Evolutionary conservation across 1,284 basidiomycete genomes (phyloP).

Genomic region (Rugosomyces carneus): DNA sequence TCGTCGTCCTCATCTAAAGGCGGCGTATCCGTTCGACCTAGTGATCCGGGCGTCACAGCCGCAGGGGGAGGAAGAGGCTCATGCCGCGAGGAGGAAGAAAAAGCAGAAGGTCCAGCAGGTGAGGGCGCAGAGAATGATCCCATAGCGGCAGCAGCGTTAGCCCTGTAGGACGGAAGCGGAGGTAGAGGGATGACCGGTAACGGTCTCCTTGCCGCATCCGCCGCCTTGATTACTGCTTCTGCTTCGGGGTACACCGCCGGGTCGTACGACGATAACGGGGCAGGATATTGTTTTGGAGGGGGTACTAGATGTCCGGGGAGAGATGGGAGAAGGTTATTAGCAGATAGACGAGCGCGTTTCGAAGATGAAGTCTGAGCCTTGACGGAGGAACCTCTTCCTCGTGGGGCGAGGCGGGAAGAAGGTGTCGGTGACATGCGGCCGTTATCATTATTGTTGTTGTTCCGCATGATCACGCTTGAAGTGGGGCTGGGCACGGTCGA

Average conservation of each 20-base stretch:
- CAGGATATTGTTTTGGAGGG: conserved; percentile 28
- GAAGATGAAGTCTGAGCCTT: background rate
- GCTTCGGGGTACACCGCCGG: conserved; percentile 31
- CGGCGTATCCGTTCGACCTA: background rate
- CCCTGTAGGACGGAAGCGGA: too few species aligned
- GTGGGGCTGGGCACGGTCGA: background rate
- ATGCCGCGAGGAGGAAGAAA: background rate
- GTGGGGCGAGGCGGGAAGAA: too few species aligned
- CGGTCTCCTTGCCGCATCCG: background rate
- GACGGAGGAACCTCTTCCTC: too few species aligned
- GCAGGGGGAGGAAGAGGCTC: background rate
- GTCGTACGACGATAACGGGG: conserved; percentile 27
- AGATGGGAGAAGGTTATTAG: background rate
- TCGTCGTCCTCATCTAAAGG: too few species aligned
- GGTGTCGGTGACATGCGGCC: conserved; percentile 3
- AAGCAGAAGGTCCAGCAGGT: background rate
- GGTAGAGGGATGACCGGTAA: too few species aligned
- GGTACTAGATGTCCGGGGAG: conserved; percentile 5
- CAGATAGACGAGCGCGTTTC: too few species aligned
- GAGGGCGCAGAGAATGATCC: too few species aligned
- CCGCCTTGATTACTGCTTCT: conserved; percentile 20
- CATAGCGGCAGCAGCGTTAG: too few species aligned
- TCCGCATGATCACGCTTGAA: background rate
- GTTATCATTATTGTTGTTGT: background rate
- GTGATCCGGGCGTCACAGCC: too few species aligned